Base-by-base conservation (phyloP, 805 yeast genomes). In the Crinitomyces ghanaensis region DNA sequence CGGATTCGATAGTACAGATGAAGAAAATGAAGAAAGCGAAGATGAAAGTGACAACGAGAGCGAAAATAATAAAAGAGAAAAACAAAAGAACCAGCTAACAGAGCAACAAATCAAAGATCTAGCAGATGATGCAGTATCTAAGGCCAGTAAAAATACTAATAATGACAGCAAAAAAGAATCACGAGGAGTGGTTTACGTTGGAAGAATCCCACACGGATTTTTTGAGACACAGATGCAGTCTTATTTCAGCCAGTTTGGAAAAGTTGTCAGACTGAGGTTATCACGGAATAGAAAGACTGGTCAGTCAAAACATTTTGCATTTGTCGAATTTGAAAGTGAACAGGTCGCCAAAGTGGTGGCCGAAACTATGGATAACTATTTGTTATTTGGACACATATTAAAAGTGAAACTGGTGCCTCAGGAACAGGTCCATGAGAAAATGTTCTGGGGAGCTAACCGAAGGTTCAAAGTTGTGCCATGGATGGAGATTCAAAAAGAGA, bases 341-440 rank as follows among this genome's bases (percentile, higher is more conserved):
- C 82, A 76, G 30, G 93, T 80, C 36, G 96, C 97, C 28, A 69
- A 64, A 45, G 66, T 85, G 40, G 98, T 95, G 3, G 81, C 80
- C 40, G 97, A 91, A 44, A 77, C 96, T 29, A 91, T 91, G 98
- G 77, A 91, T 59, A 91, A 91, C 60, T 91, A 91, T 50, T 67
- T 91, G 41, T 54, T 91, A 28, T 76, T 82, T 61, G 93, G 93
- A 5, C 96, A 88, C 57, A 70, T 86, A 41, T 62, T 91, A 46
- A 77, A 81, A 57, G 86, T 80, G 23, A 63, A 70, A 69, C 73
- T 46, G 65, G 70, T 46, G 54, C 65, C 56, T 15, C 43, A 50
- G 6, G 58, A 45, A 12, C 49, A 57, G 36, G 53, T 60, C 23
- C 65, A 61, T 36, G 57, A 56, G 22, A 66, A 71, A 43, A 59